phyloP scores from a whole-genome alignment of 352 stramenopile species.

The Phytophthora melonis region DNA sequence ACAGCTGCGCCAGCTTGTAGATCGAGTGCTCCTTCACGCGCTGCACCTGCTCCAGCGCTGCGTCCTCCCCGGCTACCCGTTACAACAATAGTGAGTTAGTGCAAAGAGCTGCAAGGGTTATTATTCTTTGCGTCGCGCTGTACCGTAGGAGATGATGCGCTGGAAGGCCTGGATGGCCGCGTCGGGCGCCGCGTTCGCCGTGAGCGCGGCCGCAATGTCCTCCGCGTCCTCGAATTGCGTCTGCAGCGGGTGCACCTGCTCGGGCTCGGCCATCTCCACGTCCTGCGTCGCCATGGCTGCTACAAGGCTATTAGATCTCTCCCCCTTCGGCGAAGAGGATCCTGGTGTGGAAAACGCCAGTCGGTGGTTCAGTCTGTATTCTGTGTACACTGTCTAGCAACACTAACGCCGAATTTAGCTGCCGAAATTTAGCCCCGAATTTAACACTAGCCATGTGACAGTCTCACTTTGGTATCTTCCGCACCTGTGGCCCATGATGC shows the following conservation, averaged over 20 bases:
- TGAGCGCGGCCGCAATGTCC: constrained; percentile 54
- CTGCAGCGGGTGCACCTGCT: constrained; percentile 79
- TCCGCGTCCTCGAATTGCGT: constrained; percentile 79
- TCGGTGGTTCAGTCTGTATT: background rate
- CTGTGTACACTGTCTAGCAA: background rate
- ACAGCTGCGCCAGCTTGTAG: constrained; percentile 95
- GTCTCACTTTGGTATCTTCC: constrained; percentile 4
- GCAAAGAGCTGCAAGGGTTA: no score
- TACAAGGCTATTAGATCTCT: constrained; percentile 6
- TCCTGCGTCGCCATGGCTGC: constrained; percentile 49
- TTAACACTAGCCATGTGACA: background rate
- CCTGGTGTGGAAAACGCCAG: constrained; percentile 10
- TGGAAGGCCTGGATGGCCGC: constrained; percentile 71
- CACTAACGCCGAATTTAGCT: background rate
- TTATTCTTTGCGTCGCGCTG: background rate
- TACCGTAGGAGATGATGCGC: constrained; percentile 79
- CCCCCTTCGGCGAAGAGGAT: constrained; percentile 14
- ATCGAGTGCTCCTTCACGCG: constrained; percentile 96
- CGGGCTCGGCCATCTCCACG: constrained; percentile 77
- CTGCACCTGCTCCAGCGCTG: constrained; percentile 77
- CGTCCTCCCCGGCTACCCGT: constrained; percentile 60
- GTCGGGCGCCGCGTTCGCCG: constrained; percentile 48
- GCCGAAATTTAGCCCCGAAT: no score
- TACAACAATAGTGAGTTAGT: background rate
- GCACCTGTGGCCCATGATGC: background rate